These are phyloP conservation scores for Sporobolomyces roseus DNA, from an alignment of 768 basidiomycete genomes.

Conservation along the genomic window DNA sequence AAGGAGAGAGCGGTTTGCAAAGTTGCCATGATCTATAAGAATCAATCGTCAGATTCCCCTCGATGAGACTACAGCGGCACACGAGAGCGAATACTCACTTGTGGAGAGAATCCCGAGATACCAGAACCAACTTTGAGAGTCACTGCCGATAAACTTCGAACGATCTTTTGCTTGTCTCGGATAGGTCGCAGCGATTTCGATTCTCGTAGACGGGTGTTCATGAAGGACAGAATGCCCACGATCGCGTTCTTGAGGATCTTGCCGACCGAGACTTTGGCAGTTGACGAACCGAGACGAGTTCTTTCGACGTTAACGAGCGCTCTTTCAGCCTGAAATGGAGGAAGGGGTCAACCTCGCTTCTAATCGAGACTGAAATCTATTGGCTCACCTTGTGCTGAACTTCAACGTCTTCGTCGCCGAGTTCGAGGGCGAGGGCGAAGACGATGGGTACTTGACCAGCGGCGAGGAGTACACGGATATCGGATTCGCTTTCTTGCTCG, in stretches of 20 bases:
- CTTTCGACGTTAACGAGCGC: constrained; percentile 46
- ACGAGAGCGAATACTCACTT: constrained; percentile 56
- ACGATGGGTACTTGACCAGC: constrained; percentile 62
- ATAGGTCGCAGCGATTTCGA: constrained; percentile 70
- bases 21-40: constrained; percentile 81
- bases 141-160: constrained; percentile 71
- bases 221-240: constrained; percentile 74
- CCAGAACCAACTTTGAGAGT: constrained; percentile 66
- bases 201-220: constrained; percentile 84
- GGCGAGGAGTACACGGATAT: constrained; percentile 48
- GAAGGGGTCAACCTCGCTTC: constrained; percentile 47
- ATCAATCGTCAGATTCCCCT: background rate
- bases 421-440: constrained; percentile 66
- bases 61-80: background rate
- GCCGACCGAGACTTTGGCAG: constrained; percentile 49
- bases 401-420: constrained; percentile 70
- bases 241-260: constrained; percentile 69
- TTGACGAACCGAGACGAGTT: constrained; percentile 1
- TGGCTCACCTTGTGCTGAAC: constrained; percentile 54
- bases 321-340: constrained; percentile 28
- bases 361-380: background rate
- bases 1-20: constrained; percentile 82
- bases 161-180: constrained; percentile 66
- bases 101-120: constrained; percentile 74
- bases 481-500: background rate